Evolutionary conservation across 83 land plant species (phyloP), one percentile per base, ranked within the genome.

Genomic region (Diphasiastrum complanatum): DNA sequence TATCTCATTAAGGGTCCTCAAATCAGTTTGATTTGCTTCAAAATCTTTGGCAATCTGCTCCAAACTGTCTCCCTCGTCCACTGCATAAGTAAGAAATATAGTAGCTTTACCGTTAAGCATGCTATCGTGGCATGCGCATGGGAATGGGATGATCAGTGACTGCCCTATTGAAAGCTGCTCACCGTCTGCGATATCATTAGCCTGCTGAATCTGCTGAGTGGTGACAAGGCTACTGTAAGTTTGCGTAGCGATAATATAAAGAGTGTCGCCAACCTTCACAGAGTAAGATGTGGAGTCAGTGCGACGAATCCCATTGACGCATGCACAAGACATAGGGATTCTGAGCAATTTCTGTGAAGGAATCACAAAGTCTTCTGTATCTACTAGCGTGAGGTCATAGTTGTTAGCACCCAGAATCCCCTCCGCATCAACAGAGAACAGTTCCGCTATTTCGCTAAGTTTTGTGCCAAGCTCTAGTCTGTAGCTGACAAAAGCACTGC

Each of bases 121-220:
- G 19, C 58, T 57, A 30, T 58, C 36, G 47, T 62, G 63, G 28
- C 75, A 72, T 11, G 61, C 55, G 38, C 69, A 72, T 19, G 75
- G 70, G 24, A 72, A 49, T 14, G 63, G 63, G 20, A 72, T 58
- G 26, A 48, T 53, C 47, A 72, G 28, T 4, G 26, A 35, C n/a
- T 46, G 32, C 43, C 75, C 75, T 30, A 36, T 49, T 28, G 12
- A 35, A 14, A 64, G 25, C 32, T 0, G 19, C 5, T 33, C 40
- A 2, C 18, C 4, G 12, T 32, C 34, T 12, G 14, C 14, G 5
- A 47, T 2, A 2, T 61, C 56, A 58, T 65, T 72, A 2, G 16
- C 40, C n/a, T 26, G 29, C 55, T 29, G 38, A 2, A 72, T 56
- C 26, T 72, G 69, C 22, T 65, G 67, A 1, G 45, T 52, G 34